Percentiles rank a stretch among this genome's conserved stretches.
Conservation (phyloP, 305 asterid genomes). For the Nicotiana rustica region DNA sequence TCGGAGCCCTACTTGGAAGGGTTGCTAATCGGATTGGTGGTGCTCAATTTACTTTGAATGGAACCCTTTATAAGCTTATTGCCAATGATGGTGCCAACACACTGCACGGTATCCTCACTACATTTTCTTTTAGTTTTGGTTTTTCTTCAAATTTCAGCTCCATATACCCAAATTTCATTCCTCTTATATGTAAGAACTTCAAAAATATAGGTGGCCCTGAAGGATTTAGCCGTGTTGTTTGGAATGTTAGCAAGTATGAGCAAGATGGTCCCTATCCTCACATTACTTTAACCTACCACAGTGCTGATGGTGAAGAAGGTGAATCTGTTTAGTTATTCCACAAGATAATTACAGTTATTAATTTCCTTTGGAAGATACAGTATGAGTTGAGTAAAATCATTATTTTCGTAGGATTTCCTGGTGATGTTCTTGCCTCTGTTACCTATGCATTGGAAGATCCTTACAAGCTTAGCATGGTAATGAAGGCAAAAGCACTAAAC, state of each 20-base stretch:
- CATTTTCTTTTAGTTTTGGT: not conserved
- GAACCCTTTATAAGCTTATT: conserved; percentile 36
- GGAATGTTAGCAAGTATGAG: conserved; percentile 34
- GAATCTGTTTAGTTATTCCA: not conserved
- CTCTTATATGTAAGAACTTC: not conserved
- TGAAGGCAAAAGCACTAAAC: conserved; percentile 37
- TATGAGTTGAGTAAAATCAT: not conserved
- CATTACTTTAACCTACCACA: conserved; percentile 38
- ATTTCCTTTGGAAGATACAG: not conserved
- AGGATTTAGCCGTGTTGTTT: conserved; percentile 37
- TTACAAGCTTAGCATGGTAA: conserved; percentile 30
- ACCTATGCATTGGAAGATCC: conserved; percentile 27
- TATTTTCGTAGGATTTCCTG: conserved; percentile 62
- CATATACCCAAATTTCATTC: not conserved
- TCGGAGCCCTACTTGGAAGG: conserved; percentile 45
- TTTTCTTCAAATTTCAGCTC: not conserved
- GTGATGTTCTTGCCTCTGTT: conserved; percentile 34
- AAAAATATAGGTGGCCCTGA: conserved; percentile 39
- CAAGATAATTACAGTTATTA: not conserved
- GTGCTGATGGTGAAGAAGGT: conserved; percentile 50
- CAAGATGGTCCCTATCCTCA: conserved; percentile 28
- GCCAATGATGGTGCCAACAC: conserved; percentile 41
- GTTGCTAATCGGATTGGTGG: conserved; percentile 41
- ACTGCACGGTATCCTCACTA: conserved; percentile 33
- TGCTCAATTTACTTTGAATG: conserved; percentile 42